Percentiles rank a stretch among this genome's conserved stretches.
Evolutionary conservation across 2,329 filamentous ascomycete genomes (phyloP).

Genomic region (Mollisia scopiformis): DNA sequence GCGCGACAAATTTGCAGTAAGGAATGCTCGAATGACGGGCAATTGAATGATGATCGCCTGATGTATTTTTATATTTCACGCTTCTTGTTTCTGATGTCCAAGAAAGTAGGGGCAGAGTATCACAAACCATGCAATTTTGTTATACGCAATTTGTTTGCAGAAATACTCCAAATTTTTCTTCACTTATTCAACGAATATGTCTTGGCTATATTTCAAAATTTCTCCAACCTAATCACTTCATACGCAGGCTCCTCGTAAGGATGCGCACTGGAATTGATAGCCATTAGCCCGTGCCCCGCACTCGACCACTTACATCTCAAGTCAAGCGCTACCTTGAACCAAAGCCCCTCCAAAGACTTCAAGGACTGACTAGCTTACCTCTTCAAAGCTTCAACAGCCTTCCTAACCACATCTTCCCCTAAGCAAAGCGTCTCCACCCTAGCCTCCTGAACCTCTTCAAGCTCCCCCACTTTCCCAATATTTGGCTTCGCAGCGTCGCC

Average conservation of each 20-base stretch:
- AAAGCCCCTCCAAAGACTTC: slow-evolving; percentile 1
- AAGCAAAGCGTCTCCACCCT: slow-evolving; percentile 65
- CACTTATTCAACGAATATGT: too few relatives aligned
- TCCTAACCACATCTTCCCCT: slow-evolving; percentile 57
- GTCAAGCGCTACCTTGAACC: neutral
- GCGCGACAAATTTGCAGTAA: too few relatives aligned
- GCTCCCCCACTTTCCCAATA: slow-evolving; percentile 58
- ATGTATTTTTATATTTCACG: too few relatives aligned
- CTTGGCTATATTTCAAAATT: too few relatives aligned
- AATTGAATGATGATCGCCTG: too few relatives aligned
- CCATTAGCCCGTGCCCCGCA: neutral
- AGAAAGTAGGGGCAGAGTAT: too few relatives aligned
- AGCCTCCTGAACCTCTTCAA: slow-evolving; percentile 63
- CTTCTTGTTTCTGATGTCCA: too few relatives aligned
- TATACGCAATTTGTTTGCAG: too few relatives aligned
- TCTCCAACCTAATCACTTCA: slow-evolving; percentile 50
- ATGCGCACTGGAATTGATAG: slow-evolving; percentile 41
- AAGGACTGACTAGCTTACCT: slow-evolving; percentile 55
- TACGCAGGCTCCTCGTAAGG: slow-evolving; percentile 57
- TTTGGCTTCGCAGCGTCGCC: slow-evolving; percentile 63
- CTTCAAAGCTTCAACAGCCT: slow-evolving; percentile 67
- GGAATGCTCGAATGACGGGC: too few relatives aligned
- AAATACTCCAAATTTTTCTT: too few relatives aligned
- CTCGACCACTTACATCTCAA: slow-evolving; percentile 4
- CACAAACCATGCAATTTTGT: too few relatives aligned